phyloP scores from a whole-genome alignment of 192 early-diverging fungal genomes.

The Coemansia interrupta region DNA sequence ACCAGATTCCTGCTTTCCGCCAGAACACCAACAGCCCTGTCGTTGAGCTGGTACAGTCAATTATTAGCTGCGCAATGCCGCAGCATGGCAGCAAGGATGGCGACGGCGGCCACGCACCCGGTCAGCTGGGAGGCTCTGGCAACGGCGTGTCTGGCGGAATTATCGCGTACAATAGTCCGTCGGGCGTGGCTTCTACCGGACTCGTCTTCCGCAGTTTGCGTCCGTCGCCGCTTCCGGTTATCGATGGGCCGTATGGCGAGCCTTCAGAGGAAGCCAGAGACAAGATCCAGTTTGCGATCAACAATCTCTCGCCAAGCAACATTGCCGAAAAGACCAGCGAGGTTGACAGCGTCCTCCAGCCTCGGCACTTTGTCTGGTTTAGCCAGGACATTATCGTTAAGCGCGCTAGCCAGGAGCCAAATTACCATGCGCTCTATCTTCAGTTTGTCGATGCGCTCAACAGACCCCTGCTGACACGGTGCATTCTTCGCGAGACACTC shows the following conservation, averaged over 20 bases:
- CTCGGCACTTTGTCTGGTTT: slow-evolving; percentile 86
- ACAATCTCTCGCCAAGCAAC: slow-evolving; percentile 89
- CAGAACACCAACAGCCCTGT: slow-evolving; percentile 55
- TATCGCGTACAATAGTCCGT: slow-evolving; percentile 3
- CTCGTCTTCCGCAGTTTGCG: slow-evolving; percentile 32
- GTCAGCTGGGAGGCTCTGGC: slow-evolving; percentile 31
- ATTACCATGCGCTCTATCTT: slow-evolving; percentile 91
- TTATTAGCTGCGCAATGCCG: slow-evolving; percentile 26
- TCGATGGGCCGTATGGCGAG: slow-evolving; percentile 29
- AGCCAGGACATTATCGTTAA: slow-evolving; percentile 93
- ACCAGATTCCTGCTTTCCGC: slow-evolving; percentile 79
- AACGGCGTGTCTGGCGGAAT: slow-evolving; percentile 22
- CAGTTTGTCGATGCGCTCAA: slow-evolving; percentile 75
- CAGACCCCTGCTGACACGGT: slow-evolving; percentile 61
- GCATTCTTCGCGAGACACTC: slow-evolving; percentile 87
- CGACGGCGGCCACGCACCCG: not conserved
- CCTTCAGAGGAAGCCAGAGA: slow-evolving; percentile 65
- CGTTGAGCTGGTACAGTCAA: slow-evolving; percentile 37
- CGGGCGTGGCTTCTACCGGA: slow-evolving; percentile 5
- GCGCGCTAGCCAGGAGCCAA: slow-evolving; percentile 93
- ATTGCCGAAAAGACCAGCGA: slow-evolving; percentile 79
- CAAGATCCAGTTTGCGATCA: slow-evolving; percentile 95
- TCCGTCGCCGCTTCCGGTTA: slow-evolving; percentile 33
- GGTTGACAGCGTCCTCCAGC: slow-evolving; percentile 55
- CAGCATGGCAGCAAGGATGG: slow-evolving; percentile 25